Evolutionary conservation across 148 eudicot genomes (phyloP).

Genomic region (Spergularia marina): DNA sequence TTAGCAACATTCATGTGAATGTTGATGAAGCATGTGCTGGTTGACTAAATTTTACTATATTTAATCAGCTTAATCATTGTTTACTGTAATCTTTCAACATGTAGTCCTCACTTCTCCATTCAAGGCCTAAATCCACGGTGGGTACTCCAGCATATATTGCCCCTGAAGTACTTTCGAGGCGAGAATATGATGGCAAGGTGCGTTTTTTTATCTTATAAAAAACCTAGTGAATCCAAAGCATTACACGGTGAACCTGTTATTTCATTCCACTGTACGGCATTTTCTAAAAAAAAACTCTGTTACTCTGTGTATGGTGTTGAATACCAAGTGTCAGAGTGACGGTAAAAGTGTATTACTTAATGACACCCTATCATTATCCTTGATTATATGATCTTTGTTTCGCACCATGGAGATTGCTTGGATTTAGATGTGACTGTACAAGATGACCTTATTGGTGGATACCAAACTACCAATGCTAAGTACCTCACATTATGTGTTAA

Average conservation of each 20-base stretch:
- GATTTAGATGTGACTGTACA: background rate
- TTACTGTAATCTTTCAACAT: conserved; percentile 22
- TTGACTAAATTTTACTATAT: conserved; percentile 13
- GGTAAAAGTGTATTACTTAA: background rate
- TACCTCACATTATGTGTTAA: background rate
- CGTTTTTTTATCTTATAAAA: conserved; percentile 5
- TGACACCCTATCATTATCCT: background rate
- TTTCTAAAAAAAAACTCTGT: too few relatives aligned
- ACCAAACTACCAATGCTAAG: background rate
- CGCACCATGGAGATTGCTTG: too few relatives aligned
- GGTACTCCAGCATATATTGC: conserved; percentile 92
- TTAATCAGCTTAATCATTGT: conserved; percentile 18
- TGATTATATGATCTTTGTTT: background rate
- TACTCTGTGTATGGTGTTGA: too few relatives aligned
- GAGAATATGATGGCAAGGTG: conserved; percentile 90
- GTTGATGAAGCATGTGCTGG: conserved; percentile 23
- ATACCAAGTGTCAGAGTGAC: too few relatives aligned
- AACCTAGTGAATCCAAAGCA: background rate
- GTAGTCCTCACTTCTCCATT: conserved; percentile 76
- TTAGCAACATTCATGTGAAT: conserved; percentile 18
- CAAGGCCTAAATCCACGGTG: conserved; percentile 87
- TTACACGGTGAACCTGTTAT: too few relatives aligned
- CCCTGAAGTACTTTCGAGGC: conserved; percentile 77
- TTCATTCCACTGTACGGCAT: too few relatives aligned
- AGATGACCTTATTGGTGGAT: conserved; percentile 1